These are phyloP conservation scores for Phytophthora meadii DNA, from an alignment of 352 stramenopile genomes.

Conservation along the genomic window DNA sequence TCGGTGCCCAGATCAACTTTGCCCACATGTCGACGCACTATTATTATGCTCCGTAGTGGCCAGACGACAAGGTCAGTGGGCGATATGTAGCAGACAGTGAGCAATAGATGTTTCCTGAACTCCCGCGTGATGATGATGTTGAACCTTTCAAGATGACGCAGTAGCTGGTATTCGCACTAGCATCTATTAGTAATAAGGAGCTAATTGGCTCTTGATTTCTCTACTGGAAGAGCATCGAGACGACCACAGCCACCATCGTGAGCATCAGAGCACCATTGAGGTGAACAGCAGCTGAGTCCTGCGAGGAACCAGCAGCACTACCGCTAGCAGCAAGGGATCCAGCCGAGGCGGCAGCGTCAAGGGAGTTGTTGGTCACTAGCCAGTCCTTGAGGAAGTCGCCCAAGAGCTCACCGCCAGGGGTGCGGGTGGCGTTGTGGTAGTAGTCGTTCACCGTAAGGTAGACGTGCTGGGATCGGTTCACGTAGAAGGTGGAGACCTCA, in stretches of 20 bases:
- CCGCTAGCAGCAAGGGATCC: slow-evolving; percentile 17
- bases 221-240: slow-evolving; percentile 34
- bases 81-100: slow-evolving; percentile 12
- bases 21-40: slow-evolving; percentile 76
- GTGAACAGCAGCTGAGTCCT: slow-evolving; percentile 20
- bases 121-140: not conserved
- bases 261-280: slow-evolving; percentile 25
- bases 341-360: slow-evolving; percentile 33
- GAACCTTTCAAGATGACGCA: slow-evolving; percentile 1
- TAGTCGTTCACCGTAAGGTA: slow-evolving; percentile 57
- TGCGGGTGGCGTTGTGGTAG: slow-evolving; percentile 57
- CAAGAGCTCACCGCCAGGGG: slow-evolving; percentile 36
- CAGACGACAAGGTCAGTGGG: slow-evolving; percentile 3
- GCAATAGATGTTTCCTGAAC: slow-evolving; percentile 33
- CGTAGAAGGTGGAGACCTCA: slow-evolving; percentile 59
- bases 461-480: slow-evolving; percentile 56
- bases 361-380: slow-evolving; percentile 44
- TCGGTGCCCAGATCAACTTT: slow-evolving; percentile 75
- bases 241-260: slow-evolving; percentile 13
- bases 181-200: slow-evolving; percentile 34
- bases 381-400: slow-evolving; percentile 49
- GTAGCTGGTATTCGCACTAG: slow-evolving; percentile 19
- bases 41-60: slow-evolving; percentile 75
- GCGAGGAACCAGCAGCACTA: slow-evolving; percentile 20
- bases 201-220: slow-evolving; percentile 16